Evolutionary conservation across 177 flowering plant species (phyloP).

Genomic region (Vitis hybrid): DNA sequence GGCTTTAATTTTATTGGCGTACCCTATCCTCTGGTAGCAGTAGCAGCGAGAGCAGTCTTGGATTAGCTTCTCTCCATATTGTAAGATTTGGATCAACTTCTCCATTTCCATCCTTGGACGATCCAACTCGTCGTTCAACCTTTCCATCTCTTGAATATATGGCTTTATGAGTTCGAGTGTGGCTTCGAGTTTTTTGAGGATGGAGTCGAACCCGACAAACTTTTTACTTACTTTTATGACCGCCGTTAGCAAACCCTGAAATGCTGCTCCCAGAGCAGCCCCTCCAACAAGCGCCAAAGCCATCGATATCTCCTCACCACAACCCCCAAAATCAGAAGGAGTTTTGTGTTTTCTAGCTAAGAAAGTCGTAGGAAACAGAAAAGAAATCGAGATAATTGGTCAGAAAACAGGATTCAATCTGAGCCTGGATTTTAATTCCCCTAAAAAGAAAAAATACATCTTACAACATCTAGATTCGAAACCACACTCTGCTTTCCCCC

Average conservation of each 20-base stretch:
- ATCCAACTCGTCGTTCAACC: neutral
- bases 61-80: conserved; percentile 3
- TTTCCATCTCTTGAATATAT: neutral
- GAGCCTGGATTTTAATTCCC: too few relatives aligned
- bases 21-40: neutral
- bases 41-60: conserved; percentile 1
- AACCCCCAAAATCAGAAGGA: too few relatives aligned
- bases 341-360: too few relatives aligned
- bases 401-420: too few relatives aligned
- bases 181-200: neutral
- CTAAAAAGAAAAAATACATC: too few relatives aligned
- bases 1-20: neutral
- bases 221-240: neutral
- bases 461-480: too few relatives aligned
- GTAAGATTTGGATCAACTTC: neutral
- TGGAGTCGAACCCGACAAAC: neutral
- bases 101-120: neutral
- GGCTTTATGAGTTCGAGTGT: neutral
- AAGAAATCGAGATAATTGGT: too few relatives aligned
- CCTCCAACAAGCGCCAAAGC: conserved; percentile 1
- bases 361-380: too few relatives aligned
- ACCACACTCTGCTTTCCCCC: too few relatives aligned
- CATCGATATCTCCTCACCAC: too few relatives aligned
- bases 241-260: neutral
- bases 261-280: conserved; percentile 6